Percentiles rank a stretch among this genome's conserved stretches.
phyloP scores from a whole-genome alignment of 1,284 basidiomycete genomes.

The Trichosporon faecale region DNA sequence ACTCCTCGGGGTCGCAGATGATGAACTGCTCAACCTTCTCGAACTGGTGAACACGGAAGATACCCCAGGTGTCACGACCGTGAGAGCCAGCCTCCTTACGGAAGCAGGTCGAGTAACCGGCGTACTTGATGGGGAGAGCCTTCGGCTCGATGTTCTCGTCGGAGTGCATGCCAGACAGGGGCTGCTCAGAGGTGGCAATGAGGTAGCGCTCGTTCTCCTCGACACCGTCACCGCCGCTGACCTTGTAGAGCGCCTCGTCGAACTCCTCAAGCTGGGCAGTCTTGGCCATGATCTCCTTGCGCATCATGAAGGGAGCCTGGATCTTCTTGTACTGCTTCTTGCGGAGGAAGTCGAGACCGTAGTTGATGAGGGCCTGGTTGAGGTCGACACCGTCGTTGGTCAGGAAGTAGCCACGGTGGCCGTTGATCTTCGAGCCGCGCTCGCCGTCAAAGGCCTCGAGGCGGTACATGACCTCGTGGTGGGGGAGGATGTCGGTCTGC shows the following conservation, averaged over 20 bases:
- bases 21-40: constrained; percentile 98
- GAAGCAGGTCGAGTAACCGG: constrained; percentile 87
- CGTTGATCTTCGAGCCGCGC: constrained; percentile 86
- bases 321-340: constrained; percentile 85
- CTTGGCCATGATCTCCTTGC: constrained; percentile 94
- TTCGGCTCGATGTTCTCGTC: constrained; percentile 98
- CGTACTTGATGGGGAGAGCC: constrained; percentile 72
- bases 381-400: constrained; percentile 94
- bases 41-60: constrained; percentile 99
- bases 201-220: constrained; percentile 97
- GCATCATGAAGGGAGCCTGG: constrained; percentile 98
- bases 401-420: constrained; percentile 94
- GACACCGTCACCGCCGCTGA: constrained; percentile 58
- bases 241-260: constrained; percentile 97
- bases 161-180: constrained; percentile 89
- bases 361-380: constrained; percentile 93
- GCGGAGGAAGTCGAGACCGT: constrained; percentile 90
- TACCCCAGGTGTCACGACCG: constrained; percentile 98
- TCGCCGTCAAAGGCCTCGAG: constrained; percentile 95
- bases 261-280: constrained; percentile 97
- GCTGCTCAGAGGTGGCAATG: constrained; percentile 98
- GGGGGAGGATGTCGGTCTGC: constrained; percentile 73
- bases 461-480: constrained; percentile 92
- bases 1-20: constrained; percentile 88
- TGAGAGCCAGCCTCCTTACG: constrained; percentile 96